Base-by-base conservation (phyloP, 2,329 filamentous ascomycete genomes). In the Cladophialophora carrionii region DNA sequence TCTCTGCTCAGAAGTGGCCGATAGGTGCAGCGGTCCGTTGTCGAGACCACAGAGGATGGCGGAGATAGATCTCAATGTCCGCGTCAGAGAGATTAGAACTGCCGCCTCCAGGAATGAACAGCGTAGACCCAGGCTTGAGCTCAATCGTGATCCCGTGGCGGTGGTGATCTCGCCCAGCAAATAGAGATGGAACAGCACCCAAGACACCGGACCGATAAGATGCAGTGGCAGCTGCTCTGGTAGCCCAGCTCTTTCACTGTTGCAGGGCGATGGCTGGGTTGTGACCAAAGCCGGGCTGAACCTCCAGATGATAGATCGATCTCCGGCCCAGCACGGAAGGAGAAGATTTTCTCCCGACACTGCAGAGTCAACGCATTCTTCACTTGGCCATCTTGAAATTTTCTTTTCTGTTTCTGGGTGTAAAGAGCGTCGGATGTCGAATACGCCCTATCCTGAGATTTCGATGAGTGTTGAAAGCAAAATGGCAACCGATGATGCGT, bases 251-350 rank as follows among this genome's bases (percentile, higher is more conserved):
- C 29, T 20, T 54, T 32, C 52, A 34, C 52, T 54, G 24, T 20
- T 4, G 7, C n/a, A 60, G 24, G 29, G 48, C 43, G 46, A 32
- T 60, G 48, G 57, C 52, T 34, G 57, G 57, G 32, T 29, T 22
- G 51, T 41, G 48, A 52, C n/a, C 48, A n/a, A 24, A 34, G 29
- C 57, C 20, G 32, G 20, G 34, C 9, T 14, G 48, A 34, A 43
- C 29, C 57, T 41, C 49, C 24, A 37, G 48, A 53, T 53, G 9
- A 60, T 32, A 37, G 48, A 53, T 60, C 57, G 46, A 60, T 52
- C 12, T 60, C 29, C 48, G 29, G 46, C 31, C 48, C 46, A 60
- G 57, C 31, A 29, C 57, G 6, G 49, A 49, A 17, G n/a, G 29
- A 41, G 56, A 58, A 48, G 43, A 22, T 52, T 37, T 60, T 51